A percentile compares a stretch with the other conserved stretches of the same genome.
These are phyloP conservation scores for Blastobotrys muscicola DNA, from an alignment of 805 yeast species.

Conservation along the genomic window DNA sequence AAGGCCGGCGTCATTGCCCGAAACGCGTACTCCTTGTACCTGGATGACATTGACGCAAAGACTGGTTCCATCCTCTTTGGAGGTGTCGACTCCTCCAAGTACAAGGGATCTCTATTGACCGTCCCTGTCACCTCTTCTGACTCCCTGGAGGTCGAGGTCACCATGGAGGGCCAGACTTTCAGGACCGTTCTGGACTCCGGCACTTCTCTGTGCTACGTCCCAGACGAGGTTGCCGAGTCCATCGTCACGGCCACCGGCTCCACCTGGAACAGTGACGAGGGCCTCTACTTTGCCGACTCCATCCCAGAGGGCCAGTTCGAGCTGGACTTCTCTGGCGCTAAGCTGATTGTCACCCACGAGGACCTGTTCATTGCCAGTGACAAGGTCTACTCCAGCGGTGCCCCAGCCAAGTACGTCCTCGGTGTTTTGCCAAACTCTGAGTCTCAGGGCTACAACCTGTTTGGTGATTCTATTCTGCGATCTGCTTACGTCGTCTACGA, in stretches of 20 bases:
- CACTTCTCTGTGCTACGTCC: conserved; percentile 11
- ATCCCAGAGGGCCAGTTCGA: background rate
- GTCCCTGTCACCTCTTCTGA: conserved; percentile 4
- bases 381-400: conserved; percentile 1
- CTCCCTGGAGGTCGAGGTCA: no score
- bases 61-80: conserved; percentile 34
- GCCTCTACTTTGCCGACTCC: conserved; percentile 1
- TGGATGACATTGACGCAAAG: conserved; percentile 25
- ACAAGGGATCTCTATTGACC: conserved; percentile 25
- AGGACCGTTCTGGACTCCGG: conserved; percentile 14
- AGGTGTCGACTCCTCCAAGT: conserved; percentile 34
- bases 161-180: conserved; percentile 13
- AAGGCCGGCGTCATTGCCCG: conserved; percentile 30
- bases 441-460: conserved; percentile 11
- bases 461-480: conserved; percentile 48
- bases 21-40: conserved; percentile 37
- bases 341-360: conserved; percentile 15
- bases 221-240: background rate
- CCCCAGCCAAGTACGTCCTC: conserved; percentile 8
- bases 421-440: conserved; percentile 12
- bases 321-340: conserved; percentile 19
- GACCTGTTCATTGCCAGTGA: conserved; percentile 15
- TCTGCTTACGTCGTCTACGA: conserved; percentile 59
- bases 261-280: background rate
- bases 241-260: conserved; percentile 3